Percentiles rank a stretch among this genome's conserved stretches.
Evolutionary conservation across 768 basidiomycete genomes (phyloP).

Genomic region (Boletus rubescentipes): DNA sequence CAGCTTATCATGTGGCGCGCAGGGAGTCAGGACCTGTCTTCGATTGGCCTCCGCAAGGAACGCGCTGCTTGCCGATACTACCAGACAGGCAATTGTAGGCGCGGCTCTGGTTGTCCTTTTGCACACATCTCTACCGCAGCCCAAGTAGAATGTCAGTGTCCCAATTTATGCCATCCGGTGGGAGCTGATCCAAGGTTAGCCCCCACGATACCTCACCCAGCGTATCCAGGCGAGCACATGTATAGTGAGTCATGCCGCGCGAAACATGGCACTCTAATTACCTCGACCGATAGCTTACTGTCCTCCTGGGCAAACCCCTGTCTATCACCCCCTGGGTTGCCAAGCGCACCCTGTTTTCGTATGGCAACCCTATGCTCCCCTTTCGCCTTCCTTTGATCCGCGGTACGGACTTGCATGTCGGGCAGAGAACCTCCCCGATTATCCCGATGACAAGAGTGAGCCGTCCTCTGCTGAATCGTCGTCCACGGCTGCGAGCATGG

Average conservation of each 20-base stretch:
- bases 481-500: slow-evolving; percentile 11
- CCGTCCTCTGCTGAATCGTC: slow-evolving; percentile 27
- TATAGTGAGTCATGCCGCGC: slow-evolving; percentile 16
- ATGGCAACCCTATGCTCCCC: slow-evolving; percentile 33
- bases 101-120: slow-evolving; percentile 29
- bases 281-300: slow-evolving; percentile 19
- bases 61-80: slow-evolving; percentile 26
- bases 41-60: slow-evolving; percentile 7
- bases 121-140: slow-evolving; percentile 11
- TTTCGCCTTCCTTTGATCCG: slow-evolving; percentile 17
- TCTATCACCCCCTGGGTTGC: slow-evolving; percentile 17
- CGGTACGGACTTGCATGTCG: slow-evolving; percentile 9
- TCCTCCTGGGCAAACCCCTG: slow-evolving; percentile 14
- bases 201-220: slow-evolving; percentile 6
- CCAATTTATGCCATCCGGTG: neutral
- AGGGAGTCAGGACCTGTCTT: slow-evolving; percentile 10
- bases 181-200: slow-evolving; percentile 15
- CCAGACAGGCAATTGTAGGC: slow-evolving; percentile 26
- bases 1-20: slow-evolving; percentile 5
- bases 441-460: slow-evolving; percentile 27
- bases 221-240: slow-evolving; percentile 16
- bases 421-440: slow-evolving; percentile 12
- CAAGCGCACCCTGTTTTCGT: slow-evolving; percentile 19
- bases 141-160: slow-evolving; percentile 18
- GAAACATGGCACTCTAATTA: slow-evolving; percentile 1